phyloP scores from a whole-genome alignment of 495 filamentous ascomycete genomes.

The Cercophora newfieldiana region DNA sequence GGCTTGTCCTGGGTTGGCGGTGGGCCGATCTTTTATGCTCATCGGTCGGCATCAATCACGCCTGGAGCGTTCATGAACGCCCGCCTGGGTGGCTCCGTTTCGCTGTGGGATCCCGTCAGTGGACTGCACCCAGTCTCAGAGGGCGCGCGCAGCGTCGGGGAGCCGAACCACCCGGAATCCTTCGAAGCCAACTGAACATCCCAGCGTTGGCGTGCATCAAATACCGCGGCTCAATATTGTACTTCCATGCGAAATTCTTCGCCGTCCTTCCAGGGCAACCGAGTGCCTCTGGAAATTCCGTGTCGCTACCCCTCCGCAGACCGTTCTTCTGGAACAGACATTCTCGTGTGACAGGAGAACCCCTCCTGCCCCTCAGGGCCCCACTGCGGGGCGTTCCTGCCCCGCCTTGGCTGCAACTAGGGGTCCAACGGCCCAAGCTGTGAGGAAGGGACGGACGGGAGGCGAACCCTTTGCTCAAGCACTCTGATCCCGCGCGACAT shows the following conservation, averaged over 20 bases:
- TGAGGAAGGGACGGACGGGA: neutral
- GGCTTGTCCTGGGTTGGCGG: neutral
- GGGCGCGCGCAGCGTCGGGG: neutral
- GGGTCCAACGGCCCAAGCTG: neutral
- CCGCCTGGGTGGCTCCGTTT: neutral
- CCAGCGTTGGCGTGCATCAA: neutral
- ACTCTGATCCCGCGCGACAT: neutral
- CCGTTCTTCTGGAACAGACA: neutral
- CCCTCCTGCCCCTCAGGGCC: neutral
- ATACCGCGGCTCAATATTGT: neutral
- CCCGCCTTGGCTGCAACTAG: neutral
- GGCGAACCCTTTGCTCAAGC: neutral
- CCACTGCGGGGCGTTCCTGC: constrained; percentile 3
- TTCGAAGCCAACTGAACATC: no score
- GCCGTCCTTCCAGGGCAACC: neutral
- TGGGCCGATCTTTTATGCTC: neutral
- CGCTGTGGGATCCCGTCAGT: neutral
- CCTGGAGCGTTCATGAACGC: neutral
- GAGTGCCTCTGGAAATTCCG: neutral
- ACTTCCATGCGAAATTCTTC: neutral
- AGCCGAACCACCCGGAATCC: no score
- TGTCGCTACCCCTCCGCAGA: neutral
- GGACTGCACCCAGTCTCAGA: no score
- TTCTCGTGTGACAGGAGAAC: neutral
- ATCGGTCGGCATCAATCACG: neutral